Conservation (phyloP, 768 basidiomycete genomes). For the Pulveroboletus sp. region DNA sequence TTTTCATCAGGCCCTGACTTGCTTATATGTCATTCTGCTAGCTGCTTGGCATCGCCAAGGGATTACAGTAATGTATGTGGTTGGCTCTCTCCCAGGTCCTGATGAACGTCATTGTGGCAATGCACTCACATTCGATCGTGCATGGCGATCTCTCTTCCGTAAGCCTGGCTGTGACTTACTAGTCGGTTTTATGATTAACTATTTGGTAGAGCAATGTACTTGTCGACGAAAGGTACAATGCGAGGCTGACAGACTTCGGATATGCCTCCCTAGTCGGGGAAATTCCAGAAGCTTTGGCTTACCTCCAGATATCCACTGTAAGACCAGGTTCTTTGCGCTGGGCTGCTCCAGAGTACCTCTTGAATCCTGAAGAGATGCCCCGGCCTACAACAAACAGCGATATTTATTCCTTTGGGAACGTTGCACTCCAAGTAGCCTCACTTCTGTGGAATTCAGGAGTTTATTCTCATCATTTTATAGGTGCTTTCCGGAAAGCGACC, state of each 20-base stretch:
- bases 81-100: background rate
- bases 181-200: background rate
- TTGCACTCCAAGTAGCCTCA: slow-evolving; percentile 5
- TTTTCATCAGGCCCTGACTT: background rate
- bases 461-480: background rate
- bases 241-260: slow-evolving; percentile 8
- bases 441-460: background rate
- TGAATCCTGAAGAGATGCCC: background rate
- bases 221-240: slow-evolving; percentile 1
- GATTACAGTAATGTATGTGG: slow-evolving; percentile 2
- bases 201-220: slow-evolving; percentile 5
- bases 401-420: slow-evolving; percentile 9
- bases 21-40: background rate
- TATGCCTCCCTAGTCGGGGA: slow-evolving; percentile 6
- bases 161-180: background rate
- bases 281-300: slow-evolving; percentile 2
- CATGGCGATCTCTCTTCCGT: slow-evolving; percentile 10
- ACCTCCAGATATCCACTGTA: slow-evolving; percentile 5
- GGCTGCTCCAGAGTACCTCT: slow-evolving; percentile 8
- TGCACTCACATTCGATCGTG: slow-evolving; percentile 4
- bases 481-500: slow-evolving; percentile 1
- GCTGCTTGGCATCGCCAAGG: background rate
- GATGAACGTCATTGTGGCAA: background rate
- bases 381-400: slow-evolving; percentile 5
- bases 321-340: slow-evolving; percentile 4